Evolutionary conservation across 805 yeast genomes (phyloP), one percentile per base, ranked within the genome.

Genomic region (Yamadazyma tumulicola): DNA sequence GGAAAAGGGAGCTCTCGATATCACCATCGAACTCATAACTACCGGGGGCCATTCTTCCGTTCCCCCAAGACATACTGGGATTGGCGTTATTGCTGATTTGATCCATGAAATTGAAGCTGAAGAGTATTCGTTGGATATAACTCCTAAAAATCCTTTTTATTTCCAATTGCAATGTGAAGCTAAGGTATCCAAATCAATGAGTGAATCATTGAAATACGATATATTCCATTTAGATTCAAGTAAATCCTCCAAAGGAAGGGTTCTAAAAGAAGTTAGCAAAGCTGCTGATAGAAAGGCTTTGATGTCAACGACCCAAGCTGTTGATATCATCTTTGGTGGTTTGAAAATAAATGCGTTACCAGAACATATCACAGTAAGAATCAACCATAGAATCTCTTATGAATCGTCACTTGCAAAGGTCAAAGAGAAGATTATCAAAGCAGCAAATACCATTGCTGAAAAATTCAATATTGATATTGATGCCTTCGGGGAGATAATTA

Each of bases 41-140:
- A 75, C 77, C 6, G 94, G 94, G 25, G 94, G 94, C 6, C 94
- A 84, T 53, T 77, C 89, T 1, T 79, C 88, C 5, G 56, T 72
- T 11, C 93, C 94, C 8, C 91, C 91, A 2, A 81, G 75, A 31
- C 93, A 85, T 51, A 83, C 93, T 4, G 71, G 82, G 4, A 82
- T 85, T 58, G 95, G 93, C n/a, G 72, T 85, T 19, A 63, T 80
- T 36, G 67, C 85, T 3, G 77, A 80, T 37, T 60, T 85, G 34
- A 64, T 79, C 11, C 56, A 64, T 7, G 46, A 53, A n/a, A 64
- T 85, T 29, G 95, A 87, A 57, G 55, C 56, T 8, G 71, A 72
- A 41, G 80, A 77, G 6, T 79, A 63, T 49, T 50, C 59, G 14
- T 65, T 79, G 1, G 47, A 59, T 12, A 52, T 84, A 26, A 55